Base-by-base conservation (phyloP, 1,284 basidiomycete species). In the Testicularia cyperi region DNA sequence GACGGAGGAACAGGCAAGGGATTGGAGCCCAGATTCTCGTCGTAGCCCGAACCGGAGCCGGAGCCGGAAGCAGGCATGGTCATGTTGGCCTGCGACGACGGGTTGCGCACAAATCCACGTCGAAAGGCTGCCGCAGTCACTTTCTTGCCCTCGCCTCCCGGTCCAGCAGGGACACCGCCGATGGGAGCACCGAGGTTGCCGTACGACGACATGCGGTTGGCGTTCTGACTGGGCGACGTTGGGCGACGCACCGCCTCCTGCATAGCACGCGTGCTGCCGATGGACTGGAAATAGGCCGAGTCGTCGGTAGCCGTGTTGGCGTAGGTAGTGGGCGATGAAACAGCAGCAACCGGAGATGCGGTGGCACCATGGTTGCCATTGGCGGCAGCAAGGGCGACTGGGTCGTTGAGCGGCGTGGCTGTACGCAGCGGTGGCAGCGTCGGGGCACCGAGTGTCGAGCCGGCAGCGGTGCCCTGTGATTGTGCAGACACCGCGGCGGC, bases 121-220 rank as follows among this genome's bases (percentile, higher is more conserved):
- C 68, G 46, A 62, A 72, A 72, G 0, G 70, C 70, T 2, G 70
- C 70, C 3, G 70, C 70, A 2, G 65, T 69, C 7, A 70, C 65
- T 36, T 72, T 72, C n/a, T 68, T 60, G 16, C 70, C 70, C 14
- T 55, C 65, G 13, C 34, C 52, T 6, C 39, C 32, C n/a, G 44
- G 24, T n/a, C n/a, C n/a, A n/a, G n/a, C n/a, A n/a, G n/a, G n/a
- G 26, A 41, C 42, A 18, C 42, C 47, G 6, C 29, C 45, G 18
- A 26, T 26, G 6, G 28, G 34, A 18, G 48, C 23, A 14, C 53
- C 36, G 4, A 56, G 23, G 1, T 38, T 41, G 21, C 65, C 63
- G 32, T 58, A 55, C 12, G 58, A 56, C 10, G 52, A 51, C 10
- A 38, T 26, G 9, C 49, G 42, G 4, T 23, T 20, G 7, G 44